Conservation (phyloP, 2,329 filamentous ascomycete genomes). For the Malbranchea cinnamomea region DNA sequence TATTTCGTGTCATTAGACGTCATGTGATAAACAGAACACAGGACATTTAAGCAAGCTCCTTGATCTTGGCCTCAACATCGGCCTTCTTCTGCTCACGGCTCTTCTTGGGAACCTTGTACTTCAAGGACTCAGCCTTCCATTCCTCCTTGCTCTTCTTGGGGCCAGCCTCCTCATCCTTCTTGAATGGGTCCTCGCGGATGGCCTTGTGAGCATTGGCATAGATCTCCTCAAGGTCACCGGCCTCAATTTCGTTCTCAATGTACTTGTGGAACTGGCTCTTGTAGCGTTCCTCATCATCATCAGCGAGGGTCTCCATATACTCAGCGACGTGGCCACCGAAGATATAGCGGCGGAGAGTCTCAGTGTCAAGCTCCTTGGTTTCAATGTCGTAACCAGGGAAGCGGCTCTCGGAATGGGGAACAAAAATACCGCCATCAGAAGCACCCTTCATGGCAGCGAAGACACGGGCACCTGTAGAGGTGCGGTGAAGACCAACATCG, state of each 20-base stretch:
- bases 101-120: conserved; percentile 67
- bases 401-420: conserved; percentile 98
- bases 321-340: conserved; percentile 95
- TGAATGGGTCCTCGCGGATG: conserved; percentile 96
- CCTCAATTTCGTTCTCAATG: conserved; percentile 92
- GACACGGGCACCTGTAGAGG: conserved; percentile 95
- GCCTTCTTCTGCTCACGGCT: conserved; percentile 69
- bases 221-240: conserved; percentile 90
- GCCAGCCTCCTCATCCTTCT: conserved; percentile 62
- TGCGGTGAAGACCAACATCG: conserved; percentile 92
- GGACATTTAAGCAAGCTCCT: conserved; percentile 44
- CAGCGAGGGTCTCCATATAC: conserved; percentile 99
- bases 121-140: conserved; percentile 90
- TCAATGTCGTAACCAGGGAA: conserved; percentile 99
- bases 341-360: conserved; percentile 98
- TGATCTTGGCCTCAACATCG: conserved; percentile 82
- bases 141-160: conserved; percentile 95
- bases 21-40: conserved; percentile 1
- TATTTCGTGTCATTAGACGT: conserved; percentile 1
- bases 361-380: conserved; percentile 91
- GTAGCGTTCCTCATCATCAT: conserved; percentile 99
- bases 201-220: conserved; percentile 89
- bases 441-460: conserved; percentile 99
- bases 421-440: conserved; percentile 89
- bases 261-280: conserved; percentile 97